These are phyloP conservation scores for Lophiostoma macrostomum DNA, from an alignment of 495 filamentous ascomycete genomes.

Conservation along the genomic window DNA sequence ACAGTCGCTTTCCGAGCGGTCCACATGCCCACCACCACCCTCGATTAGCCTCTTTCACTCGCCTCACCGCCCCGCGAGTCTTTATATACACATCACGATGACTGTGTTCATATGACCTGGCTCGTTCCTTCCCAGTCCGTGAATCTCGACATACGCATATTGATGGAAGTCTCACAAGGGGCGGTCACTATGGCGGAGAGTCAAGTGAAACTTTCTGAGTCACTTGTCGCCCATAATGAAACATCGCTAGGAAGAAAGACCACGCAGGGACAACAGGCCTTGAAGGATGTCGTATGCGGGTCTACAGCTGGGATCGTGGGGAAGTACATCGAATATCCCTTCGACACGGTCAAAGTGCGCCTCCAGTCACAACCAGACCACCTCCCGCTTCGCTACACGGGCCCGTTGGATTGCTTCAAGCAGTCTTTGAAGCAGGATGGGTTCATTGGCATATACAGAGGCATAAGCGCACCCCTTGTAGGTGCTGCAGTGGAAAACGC, in stretches of 20 bases:
- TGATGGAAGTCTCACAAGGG: conserved; percentile 15
- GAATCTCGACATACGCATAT: not conserved
- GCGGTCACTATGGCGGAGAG: conserved; percentile 15
- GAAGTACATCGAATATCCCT: conserved; percentile 96
- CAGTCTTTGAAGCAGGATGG: conserved; percentile 77
- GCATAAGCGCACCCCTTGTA: conserved; percentile 84
- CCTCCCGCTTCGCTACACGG: conserved; percentile 75
- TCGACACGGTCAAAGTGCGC: conserved; percentile 94
- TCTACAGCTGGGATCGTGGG: conserved; percentile 77
- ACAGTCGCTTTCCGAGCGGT: not conserved
- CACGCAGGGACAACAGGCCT: conserved; percentile 32
- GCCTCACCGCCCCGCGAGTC: not conserved
- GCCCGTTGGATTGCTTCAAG: conserved; percentile 89
- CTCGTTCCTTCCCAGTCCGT: not conserved
- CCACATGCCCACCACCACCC: not conserved
- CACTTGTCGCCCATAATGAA: not conserved
- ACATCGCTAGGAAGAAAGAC: conserved; percentile 6
- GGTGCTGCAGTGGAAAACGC: conserved; percentile 94
- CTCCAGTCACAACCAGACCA: conserved; percentile 80
- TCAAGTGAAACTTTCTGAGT: conserved; percentile 8
- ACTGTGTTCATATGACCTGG: not conserved
- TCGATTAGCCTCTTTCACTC: no score
- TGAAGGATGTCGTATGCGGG: conserved; percentile 43
- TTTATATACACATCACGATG: not conserved
- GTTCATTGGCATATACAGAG: conserved; percentile 78